Evolutionary conservation across 2,329 filamentous ascomycete species (phyloP), one percentile per base, ranked within the genome.

Genomic region (Penicillium aurantiogriseum): DNA sequence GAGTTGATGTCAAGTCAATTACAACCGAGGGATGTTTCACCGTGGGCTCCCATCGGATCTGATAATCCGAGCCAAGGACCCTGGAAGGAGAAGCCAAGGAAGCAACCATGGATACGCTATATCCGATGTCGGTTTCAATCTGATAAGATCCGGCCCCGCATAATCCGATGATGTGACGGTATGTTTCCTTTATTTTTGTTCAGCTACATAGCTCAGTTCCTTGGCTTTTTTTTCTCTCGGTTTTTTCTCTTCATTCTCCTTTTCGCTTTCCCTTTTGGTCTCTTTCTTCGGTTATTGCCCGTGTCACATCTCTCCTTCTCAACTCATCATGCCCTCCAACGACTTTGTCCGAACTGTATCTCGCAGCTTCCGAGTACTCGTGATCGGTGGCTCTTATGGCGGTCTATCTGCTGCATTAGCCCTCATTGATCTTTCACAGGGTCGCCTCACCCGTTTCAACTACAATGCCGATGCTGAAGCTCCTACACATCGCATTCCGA

Each of bases 351-450:
- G 60, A 40, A 51, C 66, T 19, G 54, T 59, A 35, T 51, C 63
- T 25, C 67, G 61, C 27, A 59, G 64, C 35, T 70, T 83, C 71
- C 82, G 78, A 63, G 79, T 92, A 11, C 79, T 92, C 38, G 79
- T 92, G 54, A 81, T 88, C 33, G 89, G 89, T 38, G 88, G 87
- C 62, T 88, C 86, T 39, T 92, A 92, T 66, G 84, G 81, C n/a
- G 89, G 89, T 35, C 80, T 92, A 5, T 83, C 86, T 13, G 81
- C 84, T 1, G 83, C 85, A 6, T 74, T 89, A 64, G 88, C 89
- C 68, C 79, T 92, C 7, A 75, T 88, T 21, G 87, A 91, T 68
- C 79, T 89, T 36, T 83, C 83, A 58, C 78, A 83, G 56, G 86
- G 86, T 75, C 79, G 58, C 9, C 48, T 67, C 8, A 77, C 83